Base-by-base conservation (phyloP, 2,329 filamentous ascomycete species). In the Talaromyces sp. region DNA sequence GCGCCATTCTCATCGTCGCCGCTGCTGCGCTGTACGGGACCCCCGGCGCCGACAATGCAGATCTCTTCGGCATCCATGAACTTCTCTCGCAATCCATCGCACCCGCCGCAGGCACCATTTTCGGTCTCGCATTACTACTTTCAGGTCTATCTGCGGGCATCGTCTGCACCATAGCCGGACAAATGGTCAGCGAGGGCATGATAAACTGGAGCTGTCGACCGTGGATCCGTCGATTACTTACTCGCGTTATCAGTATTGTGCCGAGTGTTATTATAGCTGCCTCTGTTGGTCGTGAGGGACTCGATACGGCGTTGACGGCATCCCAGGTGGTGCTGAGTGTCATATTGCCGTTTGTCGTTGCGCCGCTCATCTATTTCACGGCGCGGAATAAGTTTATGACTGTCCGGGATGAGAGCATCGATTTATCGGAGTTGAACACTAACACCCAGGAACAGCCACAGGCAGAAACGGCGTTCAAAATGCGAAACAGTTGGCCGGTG, bases 111-210 rank as follows among this genome's bases (percentile, higher is more conserved):
- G 93, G 91, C 1, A 91, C 90, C 2, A 82, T 96, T n/a, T 96
- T 96, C 69, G 91, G 91, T 0, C 81, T 96, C 2, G 91, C 92
- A 0, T 81, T 96, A 1, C 84, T 96, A 0, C 85, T 96, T 0
- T 93, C 90, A 0, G 92, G 92, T 8, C 85, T 92, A 13, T 91
- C 89, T 0, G 92, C 92, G 0, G 92, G 92, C 5, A 91, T 96
- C 40, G 89, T 96, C 2, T 96, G 92, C 79, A 96, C 93, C 1
- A 95, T 96, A 70, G 86, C 92, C 0, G 92, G 92, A 0, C 92
- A 96, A 76, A 95, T 96, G 88, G 89, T 96, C 25, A 89, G 88
- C 68, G 92, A 96, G 75, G 92, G 92, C 6, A 91, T 92, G 67
- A 76, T 96, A 53, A 86, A 87, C 56, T 93, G 91, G 90, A 86